Evolutionary conservation across 1,139 yeast species (phyloP).

Genomic region (Protomyces arabidopsidicola): DNA sequence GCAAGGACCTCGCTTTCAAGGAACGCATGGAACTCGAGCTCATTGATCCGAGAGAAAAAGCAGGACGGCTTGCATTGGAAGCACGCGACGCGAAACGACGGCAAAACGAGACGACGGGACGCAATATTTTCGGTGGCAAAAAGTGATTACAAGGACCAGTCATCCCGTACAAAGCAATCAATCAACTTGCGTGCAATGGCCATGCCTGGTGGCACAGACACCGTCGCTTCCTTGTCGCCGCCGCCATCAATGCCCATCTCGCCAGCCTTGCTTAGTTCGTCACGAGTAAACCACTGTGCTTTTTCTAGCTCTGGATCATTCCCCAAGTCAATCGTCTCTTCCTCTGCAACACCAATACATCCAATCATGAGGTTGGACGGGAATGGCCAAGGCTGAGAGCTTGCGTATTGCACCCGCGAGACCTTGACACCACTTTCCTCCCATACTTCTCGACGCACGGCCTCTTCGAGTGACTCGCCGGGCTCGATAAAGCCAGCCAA

Average conservation of each 20-base stretch:
- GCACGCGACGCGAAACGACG: not conserved
- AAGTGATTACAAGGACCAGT: slow-evolving; percentile 11
- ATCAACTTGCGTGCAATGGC: slow-evolving; percentile 51
- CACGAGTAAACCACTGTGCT: slow-evolving; percentile 27
- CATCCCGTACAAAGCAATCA: slow-evolving; percentile 20
- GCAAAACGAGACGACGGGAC: slow-evolving; percentile 5
- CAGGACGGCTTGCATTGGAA: slow-evolving; percentile 2
- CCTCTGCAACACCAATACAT: slow-evolving; percentile 61
- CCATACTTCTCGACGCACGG: slow-evolving; percentile 85
- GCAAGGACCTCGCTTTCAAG: slow-evolving; percentile 28
- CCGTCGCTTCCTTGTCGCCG: slow-evolving; percentile 28
- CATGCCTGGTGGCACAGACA: slow-evolving; percentile 46
- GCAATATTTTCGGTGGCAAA: not conserved
- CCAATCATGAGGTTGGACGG: slow-evolving; percentile 94
- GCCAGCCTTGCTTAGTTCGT: slow-evolving; percentile 63
- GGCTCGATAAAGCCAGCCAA: slow-evolving; percentile 97
- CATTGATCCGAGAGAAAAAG: slow-evolving; percentile 31
- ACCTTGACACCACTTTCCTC: slow-evolving; percentile 88
- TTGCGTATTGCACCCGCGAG: slow-evolving; percentile 53
- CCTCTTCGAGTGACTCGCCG: slow-evolving; percentile 82
- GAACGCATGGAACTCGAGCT: slow-evolving; percentile 25
- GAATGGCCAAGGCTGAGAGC: slow-evolving; percentile 94
- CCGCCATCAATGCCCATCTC: slow-evolving; percentile 45
- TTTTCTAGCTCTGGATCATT: slow-evolving; percentile 72
- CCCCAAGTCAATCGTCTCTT: slow-evolving; percentile 60